A percentile compares a stretch with the other conserved stretches of the same genome.
phyloP scores from a whole-genome alignment of 352 stramenopile genomes.

The Phytophthora nicotianae region DNA sequence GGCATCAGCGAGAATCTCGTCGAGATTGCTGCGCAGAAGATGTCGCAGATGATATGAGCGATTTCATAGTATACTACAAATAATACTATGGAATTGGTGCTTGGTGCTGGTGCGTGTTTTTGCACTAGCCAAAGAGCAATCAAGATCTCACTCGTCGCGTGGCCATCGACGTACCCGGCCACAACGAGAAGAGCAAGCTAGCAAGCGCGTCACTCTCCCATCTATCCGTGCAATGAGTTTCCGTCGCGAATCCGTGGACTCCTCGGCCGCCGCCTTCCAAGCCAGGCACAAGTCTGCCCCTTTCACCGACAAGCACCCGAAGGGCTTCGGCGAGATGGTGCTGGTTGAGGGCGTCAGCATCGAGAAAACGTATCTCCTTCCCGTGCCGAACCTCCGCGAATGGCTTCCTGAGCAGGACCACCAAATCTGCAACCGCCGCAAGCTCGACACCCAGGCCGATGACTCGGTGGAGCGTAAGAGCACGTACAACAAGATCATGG shows the following conservation, averaged over 20 bases:
- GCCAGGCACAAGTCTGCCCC: constrained; percentile 62
- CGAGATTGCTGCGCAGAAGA: constrained; percentile 4
- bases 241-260: constrained; percentile 35
- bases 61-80: too few species aligned
- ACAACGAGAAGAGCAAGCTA: constrained; percentile 33
- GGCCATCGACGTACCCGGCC: constrained; percentile 21
- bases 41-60: constrained; percentile 12
- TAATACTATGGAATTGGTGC: constrained; percentile 28
- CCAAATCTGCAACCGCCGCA: constrained; percentile 70
- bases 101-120: constrained; percentile 32
- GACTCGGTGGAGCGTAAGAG: constrained; percentile 68
- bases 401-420: constrained; percentile 62
- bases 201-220: constrained; percentile 6
- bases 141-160: constrained; percentile 29
- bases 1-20: constrained; percentile 14
- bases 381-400: constrained; percentile 74
- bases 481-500: constrained; percentile 91
- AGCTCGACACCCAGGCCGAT: constrained; percentile 74
- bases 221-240: constrained; percentile 25
- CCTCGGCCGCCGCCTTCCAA: constrained; percentile 43
- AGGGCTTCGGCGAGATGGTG: constrained; percentile 83
- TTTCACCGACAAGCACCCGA: constrained; percentile 79
- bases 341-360: constrained; percentile 75
- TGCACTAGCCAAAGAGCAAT: constrained; percentile 25
- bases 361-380: constrained; percentile 69